These are phyloP conservation scores for Dalbergia oliveri DNA, from an alignment of 306 rosid genomes.

Conservation along the genomic window DNA sequence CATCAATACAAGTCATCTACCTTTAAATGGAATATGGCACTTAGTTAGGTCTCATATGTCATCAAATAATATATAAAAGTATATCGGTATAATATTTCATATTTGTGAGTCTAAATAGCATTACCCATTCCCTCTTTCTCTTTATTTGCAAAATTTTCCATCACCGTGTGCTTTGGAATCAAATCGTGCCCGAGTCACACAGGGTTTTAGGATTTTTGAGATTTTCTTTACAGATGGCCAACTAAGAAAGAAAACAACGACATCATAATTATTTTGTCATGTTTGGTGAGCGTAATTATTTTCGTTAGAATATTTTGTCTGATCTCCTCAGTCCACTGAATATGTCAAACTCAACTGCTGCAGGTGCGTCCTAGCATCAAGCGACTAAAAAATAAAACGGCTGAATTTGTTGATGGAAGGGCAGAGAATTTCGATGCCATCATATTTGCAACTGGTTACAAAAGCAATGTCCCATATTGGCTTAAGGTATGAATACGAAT, in stretches of 20 bases:
- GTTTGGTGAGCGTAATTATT: conserved; percentile 8
- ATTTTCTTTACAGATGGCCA: conserved; percentile 28
- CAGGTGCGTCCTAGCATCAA: conserved; percentile 83
- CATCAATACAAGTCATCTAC: too few relatives aligned
- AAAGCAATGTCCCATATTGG: conserved; percentile 98
- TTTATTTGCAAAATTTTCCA: conserved; percentile 31
- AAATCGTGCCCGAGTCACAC: conserved; percentile 42
- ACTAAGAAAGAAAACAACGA: conserved; percentile 1
- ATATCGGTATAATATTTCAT: too few relatives aligned
- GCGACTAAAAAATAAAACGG: conserved; percentile 71
- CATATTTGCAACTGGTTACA: conserved; percentile 95
- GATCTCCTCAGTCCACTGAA: conserved; percentile 27
- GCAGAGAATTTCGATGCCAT: conserved; percentile 81
- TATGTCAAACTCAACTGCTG: conserved; percentile 47
- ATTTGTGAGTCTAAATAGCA: too few relatives aligned
- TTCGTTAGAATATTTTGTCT: not conserved
- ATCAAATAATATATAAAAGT: too few relatives aligned
- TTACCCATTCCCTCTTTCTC: not conserved
- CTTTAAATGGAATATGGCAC: too few relatives aligned
- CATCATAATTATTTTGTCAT: too few relatives aligned
- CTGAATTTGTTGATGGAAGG: conserved; percentile 79
- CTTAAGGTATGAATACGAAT: conserved; percentile 68
- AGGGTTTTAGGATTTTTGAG: conserved; percentile 5
- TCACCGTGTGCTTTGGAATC: conserved; percentile 42
- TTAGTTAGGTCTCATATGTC: too few relatives aligned